Evolutionary conservation across 495 filamentous ascomycete species (phyloP).

Genomic region (Neurospora sp.): DNA sequence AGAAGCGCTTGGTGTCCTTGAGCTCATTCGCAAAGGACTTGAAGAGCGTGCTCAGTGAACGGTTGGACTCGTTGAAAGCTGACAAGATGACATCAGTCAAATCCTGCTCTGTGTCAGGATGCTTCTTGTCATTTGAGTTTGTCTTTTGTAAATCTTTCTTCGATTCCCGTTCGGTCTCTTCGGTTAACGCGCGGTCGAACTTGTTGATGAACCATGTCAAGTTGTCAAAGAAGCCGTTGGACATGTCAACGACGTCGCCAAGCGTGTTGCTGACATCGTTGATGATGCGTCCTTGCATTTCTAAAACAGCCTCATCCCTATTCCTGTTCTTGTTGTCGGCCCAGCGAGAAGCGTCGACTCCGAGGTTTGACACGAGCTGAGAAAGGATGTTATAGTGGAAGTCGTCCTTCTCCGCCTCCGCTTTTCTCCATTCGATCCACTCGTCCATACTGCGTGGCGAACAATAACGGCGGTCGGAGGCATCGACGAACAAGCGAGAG

Average conservation of each 20-base stretch:
- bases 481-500: neutral
- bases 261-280: neutral
- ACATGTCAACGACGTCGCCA: neutral
- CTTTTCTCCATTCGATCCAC: constrained; percentile 7
- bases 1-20: neutral
- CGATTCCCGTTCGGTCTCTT: neutral
- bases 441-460: constrained; percentile 13
- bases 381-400: neutral
- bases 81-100: constrained; percentile 6
- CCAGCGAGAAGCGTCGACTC: neutral
- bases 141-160: neutral
- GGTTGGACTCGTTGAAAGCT: constrained; percentile 12
- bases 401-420: neutral
- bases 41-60: constrained; percentile 12
- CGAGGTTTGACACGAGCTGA: neutral
- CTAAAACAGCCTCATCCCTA: neutral
- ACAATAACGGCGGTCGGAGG: neutral
- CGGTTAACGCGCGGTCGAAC: neutral
- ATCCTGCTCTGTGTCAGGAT: constrained; percentile 8
- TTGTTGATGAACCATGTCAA: neutral
- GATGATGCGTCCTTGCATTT: neutral
- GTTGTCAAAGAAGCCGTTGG: neutral
- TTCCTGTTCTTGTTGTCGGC: neutral
- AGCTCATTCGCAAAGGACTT: constrained; percentile 3
- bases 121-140: neutral